phyloP scores from a whole-genome alignment of 106 monocot genomes.

The Gastrodia elata region DNA sequence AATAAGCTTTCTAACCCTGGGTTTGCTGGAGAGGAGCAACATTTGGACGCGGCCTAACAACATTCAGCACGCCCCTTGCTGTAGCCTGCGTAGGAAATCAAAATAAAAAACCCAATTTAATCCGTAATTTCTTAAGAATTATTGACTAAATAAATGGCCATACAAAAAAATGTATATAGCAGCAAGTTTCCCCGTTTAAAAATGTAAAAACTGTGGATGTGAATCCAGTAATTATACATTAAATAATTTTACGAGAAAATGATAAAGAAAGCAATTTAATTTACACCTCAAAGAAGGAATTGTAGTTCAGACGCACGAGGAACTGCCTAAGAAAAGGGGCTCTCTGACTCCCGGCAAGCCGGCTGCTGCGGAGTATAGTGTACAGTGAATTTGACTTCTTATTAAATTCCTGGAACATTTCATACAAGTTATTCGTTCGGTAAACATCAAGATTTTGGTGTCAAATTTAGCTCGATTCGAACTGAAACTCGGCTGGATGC shows the following conservation, averaged over 20 bases:
- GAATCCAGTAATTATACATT: no score
- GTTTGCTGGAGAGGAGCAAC: slow-evolving; percentile 21
- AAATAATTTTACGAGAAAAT: no score
- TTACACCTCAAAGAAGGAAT: slow-evolving; percentile 96
- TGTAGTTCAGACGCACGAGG: slow-evolving; percentile 89
- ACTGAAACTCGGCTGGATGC: no score
- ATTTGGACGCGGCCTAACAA: slow-evolving; percentile 31
- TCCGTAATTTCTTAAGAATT: no score
- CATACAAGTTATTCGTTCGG: neutral
- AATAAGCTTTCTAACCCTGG: neutral
- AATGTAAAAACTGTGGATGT: no score
- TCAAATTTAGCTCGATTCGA: no score
- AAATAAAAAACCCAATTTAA: no score
- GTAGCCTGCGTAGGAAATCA: slow-evolving; percentile 43
- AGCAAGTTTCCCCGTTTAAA: no score
- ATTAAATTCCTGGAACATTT: slow-evolving; percentile 63
- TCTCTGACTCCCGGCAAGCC: slow-evolving; percentile 84
- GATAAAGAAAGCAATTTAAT: neutral
- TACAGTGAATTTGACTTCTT: slow-evolving; percentile 97
- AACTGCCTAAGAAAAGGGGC: slow-evolving; percentile 87
- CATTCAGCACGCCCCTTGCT: slow-evolving; percentile 55
- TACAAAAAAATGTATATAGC: no score
- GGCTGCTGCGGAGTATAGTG: slow-evolving; percentile 81
- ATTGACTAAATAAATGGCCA: no score
- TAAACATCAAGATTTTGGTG: no score